These are phyloP conservation scores for Hypomyces rosellus DNA, from an alignment of 2,329 filamentous ascomycete genomes.

Conservation along the genomic window DNA sequence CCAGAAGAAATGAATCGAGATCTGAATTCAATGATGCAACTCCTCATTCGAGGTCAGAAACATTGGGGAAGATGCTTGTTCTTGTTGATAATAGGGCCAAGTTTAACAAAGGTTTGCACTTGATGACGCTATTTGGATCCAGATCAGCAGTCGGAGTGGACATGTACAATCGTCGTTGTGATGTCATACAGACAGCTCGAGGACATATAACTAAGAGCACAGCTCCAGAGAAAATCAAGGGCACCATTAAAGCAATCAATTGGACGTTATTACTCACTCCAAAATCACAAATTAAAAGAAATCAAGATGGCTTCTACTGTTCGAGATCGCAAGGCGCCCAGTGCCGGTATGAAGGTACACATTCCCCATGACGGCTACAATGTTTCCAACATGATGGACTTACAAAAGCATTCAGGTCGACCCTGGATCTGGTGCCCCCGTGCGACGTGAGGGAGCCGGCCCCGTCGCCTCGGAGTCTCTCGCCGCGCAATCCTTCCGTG, in stretches of 20 bases:
- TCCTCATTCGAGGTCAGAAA: neutral
- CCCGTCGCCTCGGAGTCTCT: conserved; percentile 62
- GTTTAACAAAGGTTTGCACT: neutral
- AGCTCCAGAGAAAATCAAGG: neutral
- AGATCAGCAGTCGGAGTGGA: neutral
- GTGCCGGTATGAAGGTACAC: conserved; percentile 14
- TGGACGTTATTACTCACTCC: neutral
- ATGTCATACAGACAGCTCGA: conserved; percentile 4
- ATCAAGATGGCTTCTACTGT: conserved; percentile 6
- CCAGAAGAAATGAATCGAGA: neutral
- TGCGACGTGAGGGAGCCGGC: conserved; percentile 56
- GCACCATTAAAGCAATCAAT: neutral
- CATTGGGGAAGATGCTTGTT: neutral
- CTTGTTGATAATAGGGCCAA: neutral
- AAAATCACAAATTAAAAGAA: neutral
- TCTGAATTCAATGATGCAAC: conserved; percentile 8
- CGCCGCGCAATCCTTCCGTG: conserved; percentile 62
- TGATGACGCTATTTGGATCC: neutral
- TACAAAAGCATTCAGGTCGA: conserved; percentile 35
- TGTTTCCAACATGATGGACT: neutral
- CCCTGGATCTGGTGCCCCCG: conserved; percentile 40
- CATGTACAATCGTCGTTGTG: neutral
- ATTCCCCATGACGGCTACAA: neutral
- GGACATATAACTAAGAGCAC: too few species aligned
- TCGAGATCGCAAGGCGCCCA: conserved; percentile 11